These are phyloP conservation scores for Kluyveromyces sp. DNA, from an alignment of 1,139 yeast species.

Conservation along the genomic window DNA sequence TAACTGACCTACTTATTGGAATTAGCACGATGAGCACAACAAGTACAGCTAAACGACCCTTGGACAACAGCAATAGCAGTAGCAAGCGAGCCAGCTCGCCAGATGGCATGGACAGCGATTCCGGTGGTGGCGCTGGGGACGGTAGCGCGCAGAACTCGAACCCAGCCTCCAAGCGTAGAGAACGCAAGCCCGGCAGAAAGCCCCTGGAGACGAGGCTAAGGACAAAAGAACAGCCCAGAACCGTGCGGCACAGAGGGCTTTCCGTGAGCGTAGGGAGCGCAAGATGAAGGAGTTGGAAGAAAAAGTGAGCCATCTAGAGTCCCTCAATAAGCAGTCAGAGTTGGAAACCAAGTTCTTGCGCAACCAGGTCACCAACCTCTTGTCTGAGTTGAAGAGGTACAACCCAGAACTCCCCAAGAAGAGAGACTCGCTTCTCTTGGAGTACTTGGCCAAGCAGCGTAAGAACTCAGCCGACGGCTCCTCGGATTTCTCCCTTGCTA, in stretches of 20 bases:
- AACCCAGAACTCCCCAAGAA: constrained; percentile 32
- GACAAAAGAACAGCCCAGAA: constrained; percentile 92
- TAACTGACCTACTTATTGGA: neutral
- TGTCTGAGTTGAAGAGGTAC: constrained; percentile 61
- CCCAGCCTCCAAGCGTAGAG: constrained; percentile 22
- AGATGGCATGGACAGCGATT: constrained; percentile 2
- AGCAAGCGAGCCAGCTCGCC: constrained; percentile 2
- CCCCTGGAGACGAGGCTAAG: constrained; percentile 69
- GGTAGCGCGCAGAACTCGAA: neutral
- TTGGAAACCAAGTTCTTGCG: constrained; percentile 69
- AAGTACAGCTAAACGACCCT: neutral
- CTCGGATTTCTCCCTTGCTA: constrained; percentile 1
- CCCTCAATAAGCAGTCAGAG: constrained; percentile 52
- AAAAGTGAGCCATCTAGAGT: constrained; percentile 63
- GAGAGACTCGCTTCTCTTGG: constrained; percentile 21
- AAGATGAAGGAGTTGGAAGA: constrained; percentile 82
- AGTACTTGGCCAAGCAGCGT: constrained; percentile 21
- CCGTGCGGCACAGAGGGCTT: constrained; percentile 95
- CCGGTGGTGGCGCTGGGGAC: neutral
- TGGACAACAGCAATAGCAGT: neutral
- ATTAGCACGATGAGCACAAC: neutral
- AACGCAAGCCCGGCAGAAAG: constrained; percentile 57
- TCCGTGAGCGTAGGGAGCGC: constrained; percentile 85
- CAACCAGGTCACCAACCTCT: constrained; percentile 67
- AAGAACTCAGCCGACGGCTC: neutral